Evolutionary conservation across 495 filamentous ascomycete genomes (phyloP).

Genomic region (Xanthoparmelia taractica): DNA sequence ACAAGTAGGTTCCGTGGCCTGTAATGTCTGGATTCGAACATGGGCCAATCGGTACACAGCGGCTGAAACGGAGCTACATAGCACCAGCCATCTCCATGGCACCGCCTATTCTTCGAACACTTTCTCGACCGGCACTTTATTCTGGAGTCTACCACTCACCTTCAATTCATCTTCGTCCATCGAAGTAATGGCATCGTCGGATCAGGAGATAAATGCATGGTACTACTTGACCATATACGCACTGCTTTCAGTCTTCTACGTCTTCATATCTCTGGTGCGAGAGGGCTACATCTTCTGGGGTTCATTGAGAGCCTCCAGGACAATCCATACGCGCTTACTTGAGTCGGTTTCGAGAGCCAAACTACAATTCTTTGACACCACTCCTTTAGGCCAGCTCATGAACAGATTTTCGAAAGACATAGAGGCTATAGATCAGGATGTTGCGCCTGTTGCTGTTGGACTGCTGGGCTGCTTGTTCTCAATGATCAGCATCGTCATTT

Average conservation of each 20-base stretch:
- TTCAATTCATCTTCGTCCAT: slow-evolving; percentile 19
- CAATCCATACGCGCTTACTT: slow-evolving; percentile 74
- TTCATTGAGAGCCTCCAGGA: slow-evolving; percentile 79
- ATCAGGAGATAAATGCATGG: slow-evolving; percentile 58
- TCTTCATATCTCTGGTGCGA: slow-evolving; percentile 64
- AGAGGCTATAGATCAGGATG: slow-evolving; percentile 91
- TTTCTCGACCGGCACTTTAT: slow-evolving; percentile 30
- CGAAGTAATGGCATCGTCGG: slow-evolving; percentile 22
- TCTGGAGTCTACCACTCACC: slow-evolving; percentile 33
- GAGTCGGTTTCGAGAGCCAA: slow-evolving; percentile 74
- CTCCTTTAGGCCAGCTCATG: slow-evolving; percentile 93
- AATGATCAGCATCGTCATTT: slow-evolving; percentile 77
- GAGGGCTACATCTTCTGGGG: slow-evolving; percentile 89
- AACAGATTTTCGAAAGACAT: slow-evolving; percentile 98
- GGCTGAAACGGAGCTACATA: background rate
- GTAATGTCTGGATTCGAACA: slow-evolving; percentile 87
- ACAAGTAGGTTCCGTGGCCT: slow-evolving; percentile 74
- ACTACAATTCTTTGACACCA: slow-evolving; percentile 97
- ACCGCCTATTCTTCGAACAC: slow-evolving; percentile 28
- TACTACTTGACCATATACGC: slow-evolving; percentile 86
- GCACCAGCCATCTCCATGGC: background rate
- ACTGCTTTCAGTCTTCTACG: slow-evolving; percentile 63
- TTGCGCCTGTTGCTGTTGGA: slow-evolving; percentile 80
- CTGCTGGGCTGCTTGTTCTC: slow-evolving; percentile 62
- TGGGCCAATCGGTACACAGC: slow-evolving; percentile 64